These are phyloP conservation scores for Gastrolobium bilobum DNA, from an alignment of 306 rosid genomes.

Conservation along the genomic window DNA sequence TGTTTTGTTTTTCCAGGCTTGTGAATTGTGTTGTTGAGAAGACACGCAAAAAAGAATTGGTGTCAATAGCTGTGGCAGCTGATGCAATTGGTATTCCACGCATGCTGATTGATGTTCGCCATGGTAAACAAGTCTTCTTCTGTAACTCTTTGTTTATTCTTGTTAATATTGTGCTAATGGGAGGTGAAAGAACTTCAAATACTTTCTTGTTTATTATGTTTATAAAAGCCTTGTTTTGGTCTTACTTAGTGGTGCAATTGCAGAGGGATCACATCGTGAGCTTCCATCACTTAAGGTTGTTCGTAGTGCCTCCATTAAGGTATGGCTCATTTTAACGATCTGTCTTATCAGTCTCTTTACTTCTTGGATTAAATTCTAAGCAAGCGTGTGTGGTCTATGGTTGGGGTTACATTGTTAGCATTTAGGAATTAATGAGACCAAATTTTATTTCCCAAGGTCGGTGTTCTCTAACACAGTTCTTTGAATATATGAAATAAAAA, in stretches of 20 bases:
- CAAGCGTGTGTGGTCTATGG: neutral
- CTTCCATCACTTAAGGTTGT: slow-evolving; percentile 86
- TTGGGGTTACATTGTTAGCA: neutral
- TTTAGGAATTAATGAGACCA: slow-evolving; percentile 17
- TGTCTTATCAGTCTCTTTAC: slow-evolving; percentile 5
- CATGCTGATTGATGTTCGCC: slow-evolving; percentile 87
- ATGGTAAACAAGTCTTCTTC: slow-evolving; percentile 63
- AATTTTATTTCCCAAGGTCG: neutral
- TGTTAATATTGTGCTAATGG: slow-evolving; percentile 6
- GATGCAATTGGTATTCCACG: slow-evolving; percentile 88
- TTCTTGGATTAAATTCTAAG: slow-evolving; percentile 8
- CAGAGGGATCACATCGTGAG: slow-evolving; percentile 97
- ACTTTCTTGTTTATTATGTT: neutral
- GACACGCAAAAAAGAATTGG: slow-evolving; percentile 72
- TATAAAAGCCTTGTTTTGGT: slow-evolving; percentile 1
- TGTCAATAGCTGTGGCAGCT: slow-evolving; percentile 83
- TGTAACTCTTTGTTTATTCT: neutral
- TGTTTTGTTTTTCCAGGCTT: slow-evolving; percentile 64
- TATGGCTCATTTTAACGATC: slow-evolving; percentile 46
- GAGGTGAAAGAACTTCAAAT: slow-evolving; percentile 14
- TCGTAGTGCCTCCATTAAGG: slow-evolving; percentile 78
- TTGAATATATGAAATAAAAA: neutral
- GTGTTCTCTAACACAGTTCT: neutral
- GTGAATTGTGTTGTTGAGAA: slow-evolving; percentile 93
- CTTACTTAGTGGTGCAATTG: slow-evolving; percentile 38